phyloP scores from a whole-genome alignment of 2,329 filamentous ascomycete genomes.

The Colletotrichum filicis region DNA sequence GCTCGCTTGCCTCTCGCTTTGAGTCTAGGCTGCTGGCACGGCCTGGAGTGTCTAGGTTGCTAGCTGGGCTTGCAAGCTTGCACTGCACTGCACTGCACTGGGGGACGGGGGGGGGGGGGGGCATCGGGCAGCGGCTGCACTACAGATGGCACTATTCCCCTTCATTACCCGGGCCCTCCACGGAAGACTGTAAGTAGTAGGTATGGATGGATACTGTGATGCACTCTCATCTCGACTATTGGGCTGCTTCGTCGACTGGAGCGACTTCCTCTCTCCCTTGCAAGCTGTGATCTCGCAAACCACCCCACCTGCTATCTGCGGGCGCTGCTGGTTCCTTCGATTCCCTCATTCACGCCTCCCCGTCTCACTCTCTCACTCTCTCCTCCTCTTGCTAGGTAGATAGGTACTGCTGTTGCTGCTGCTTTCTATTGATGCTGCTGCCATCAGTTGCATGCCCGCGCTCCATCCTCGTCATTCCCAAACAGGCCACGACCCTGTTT shows the following conservation, averaged over 20 bases:
- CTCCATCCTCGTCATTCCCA: constrained; percentile 31
- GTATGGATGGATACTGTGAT: background rate
- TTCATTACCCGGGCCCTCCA: constrained; percentile 5
- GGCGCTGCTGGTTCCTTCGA: constrained; percentile 15
- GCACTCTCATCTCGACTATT: constrained; percentile 27
- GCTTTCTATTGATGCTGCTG: background rate
- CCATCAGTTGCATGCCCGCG: constrained; percentile 16
- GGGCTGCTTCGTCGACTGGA: background rate
- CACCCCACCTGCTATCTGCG: constrained; percentile 12
- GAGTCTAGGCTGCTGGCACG: background rate
- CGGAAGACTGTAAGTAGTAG: background rate
- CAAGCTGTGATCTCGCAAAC: constrained; percentile 18
- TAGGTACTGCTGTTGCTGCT: background rate
- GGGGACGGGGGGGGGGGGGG: too few species aligned
- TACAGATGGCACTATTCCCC: background rate
- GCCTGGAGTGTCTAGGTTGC: background rate
- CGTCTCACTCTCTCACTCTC: constrained; percentile 4
- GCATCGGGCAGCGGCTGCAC: background rate
- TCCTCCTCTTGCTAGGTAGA: constrained; percentile 8
- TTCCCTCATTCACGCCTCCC: constrained; percentile 2
- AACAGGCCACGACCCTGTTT: constrained; percentile 33
- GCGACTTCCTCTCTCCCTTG: constrained; percentile 3
- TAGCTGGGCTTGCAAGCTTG: background rate
- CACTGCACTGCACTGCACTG: background rate
- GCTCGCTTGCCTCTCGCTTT: background rate